Evolutionary conservation across 2,329 filamentous ascomycete species (phyloP), one percentile per base, ranked within the genome.

Genomic region (Phyllosticta citriasiana): DNA sequence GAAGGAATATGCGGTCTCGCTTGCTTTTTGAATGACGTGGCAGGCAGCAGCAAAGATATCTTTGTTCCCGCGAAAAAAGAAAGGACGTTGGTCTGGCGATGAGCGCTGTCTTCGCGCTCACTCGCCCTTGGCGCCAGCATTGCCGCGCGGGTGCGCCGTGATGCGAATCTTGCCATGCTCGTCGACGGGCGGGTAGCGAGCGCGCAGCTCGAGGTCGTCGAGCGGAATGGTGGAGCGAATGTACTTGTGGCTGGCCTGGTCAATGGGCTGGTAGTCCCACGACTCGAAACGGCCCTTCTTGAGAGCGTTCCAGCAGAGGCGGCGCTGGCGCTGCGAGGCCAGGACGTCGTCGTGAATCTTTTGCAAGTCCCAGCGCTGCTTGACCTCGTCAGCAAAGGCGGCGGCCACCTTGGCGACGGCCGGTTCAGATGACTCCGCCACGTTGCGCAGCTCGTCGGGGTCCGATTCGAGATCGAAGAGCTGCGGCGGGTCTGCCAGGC

Each of bases 221-320:
- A 94, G 82, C 19, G 88, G 86, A 67, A 91, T 87, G 70, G 89
- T 87, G 35, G 87, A 90, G 61, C 92, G 88, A 68, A 97, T 95
- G 74, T 93, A 95, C 80, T 87, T 88, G 66, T 84, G 79, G 55
- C 81, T 78, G 26, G 86, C 88, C 68, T 89, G 84, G 66, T 89
- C 85, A 2, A 81, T 76, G 0, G 91, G 91, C 76, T 92, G 83
- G 75, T 88, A 88, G 74, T 97, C 92, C 92, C 92, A 97, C 71
- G 85, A 83, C 50, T 88, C 88, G 67, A 89, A 91, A 40, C 79
- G 79, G 60, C 91, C 92, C 73, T 86, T 76, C 71, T 85, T 88
- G 65, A 97, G 79, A 0, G 92, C 89, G 51, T 83, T 83, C 86
- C 90, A 95, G 26, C 91, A 88, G 8, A 96, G 76, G 57, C 87